phyloP scores from a whole-genome alignment of 2,329 filamentous ascomycete species.

The Fusarium zealandicum region DNA sequence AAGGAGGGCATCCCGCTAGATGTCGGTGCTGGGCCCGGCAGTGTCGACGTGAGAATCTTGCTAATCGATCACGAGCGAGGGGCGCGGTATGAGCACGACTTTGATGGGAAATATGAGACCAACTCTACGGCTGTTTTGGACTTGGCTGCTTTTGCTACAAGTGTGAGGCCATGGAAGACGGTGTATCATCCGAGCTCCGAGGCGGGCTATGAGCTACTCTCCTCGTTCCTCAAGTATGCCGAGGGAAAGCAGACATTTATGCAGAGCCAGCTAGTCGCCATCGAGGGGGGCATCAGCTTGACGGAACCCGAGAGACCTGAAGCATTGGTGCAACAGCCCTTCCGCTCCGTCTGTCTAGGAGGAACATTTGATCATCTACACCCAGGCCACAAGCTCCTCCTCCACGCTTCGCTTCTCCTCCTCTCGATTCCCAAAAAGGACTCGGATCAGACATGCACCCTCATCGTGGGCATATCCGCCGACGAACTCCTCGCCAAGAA shows the following conservation, averaged over 20 bases:
- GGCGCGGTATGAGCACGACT: conserved; percentile 44
- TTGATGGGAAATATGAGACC: conserved; percentile 48
- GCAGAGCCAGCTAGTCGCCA: conserved; percentile 58
- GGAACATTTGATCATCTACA: conserved; percentile 98
- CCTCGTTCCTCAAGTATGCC: conserved; percentile 55
- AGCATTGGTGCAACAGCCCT: conserved; percentile 26
- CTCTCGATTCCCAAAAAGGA: conserved; percentile 59
- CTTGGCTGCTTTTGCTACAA: conserved; percentile 59
- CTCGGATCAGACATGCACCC: conserved; percentile 55
- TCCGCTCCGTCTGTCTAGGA: conserved; percentile 72
- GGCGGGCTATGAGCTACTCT: conserved; percentile 65
- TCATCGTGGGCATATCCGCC: conserved; percentile 88
- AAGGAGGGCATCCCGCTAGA: conserved; percentile 66
- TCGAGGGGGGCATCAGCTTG: conserved; percentile 61
- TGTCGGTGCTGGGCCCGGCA: conserved; percentile 62
- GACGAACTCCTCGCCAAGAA: conserved; percentile 88
- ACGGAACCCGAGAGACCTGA: conserved; percentile 9
- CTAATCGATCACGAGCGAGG: conserved; percentile 68
- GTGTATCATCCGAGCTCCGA: conserved; percentile 74
- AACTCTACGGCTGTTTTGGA: conserved; percentile 59
- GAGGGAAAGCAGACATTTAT: conserved; percentile 57
- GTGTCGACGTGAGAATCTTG: conserved; percentile 78
- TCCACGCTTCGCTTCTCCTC: conserved; percentile 84
- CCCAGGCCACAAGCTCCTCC: conserved; percentile 91
- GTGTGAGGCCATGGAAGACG: conserved; percentile 66